A percentile compares a stretch with the other conserved stretches of the same genome.
These are phyloP conservation scores for Antarctomyces pellizariae DNA, from an alignment of 495 filamentous ascomycete genomes.

Conservation along the genomic window DNA sequence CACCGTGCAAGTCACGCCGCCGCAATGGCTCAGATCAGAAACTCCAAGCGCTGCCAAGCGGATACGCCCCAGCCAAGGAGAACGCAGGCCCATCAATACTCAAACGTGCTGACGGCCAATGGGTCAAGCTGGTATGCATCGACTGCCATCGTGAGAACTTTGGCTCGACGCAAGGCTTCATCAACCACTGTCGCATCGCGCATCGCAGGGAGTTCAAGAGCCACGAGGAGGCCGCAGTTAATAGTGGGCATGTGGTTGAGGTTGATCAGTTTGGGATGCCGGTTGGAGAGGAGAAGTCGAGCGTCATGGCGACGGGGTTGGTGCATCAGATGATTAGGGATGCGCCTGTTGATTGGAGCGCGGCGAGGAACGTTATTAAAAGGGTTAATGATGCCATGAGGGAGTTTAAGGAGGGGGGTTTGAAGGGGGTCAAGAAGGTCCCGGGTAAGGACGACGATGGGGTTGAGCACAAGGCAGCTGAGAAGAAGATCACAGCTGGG, in stretches of 20 bases:
- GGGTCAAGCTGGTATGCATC: slow-evolving; percentile 62
- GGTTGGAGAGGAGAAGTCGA: slow-evolving; percentile 27
- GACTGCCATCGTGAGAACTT: slow-evolving; percentile 79
- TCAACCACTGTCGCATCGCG: slow-evolving; percentile 94
- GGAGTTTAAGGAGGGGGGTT: slow-evolving; percentile 21
- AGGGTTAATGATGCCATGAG: slow-evolving; percentile 23
- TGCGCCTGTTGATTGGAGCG: slow-evolving; percentile 30
- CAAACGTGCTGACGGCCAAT: slow-evolving; percentile 28
- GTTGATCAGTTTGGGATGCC: slow-evolving; percentile 32
- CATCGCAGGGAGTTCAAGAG: slow-evolving; percentile 79
- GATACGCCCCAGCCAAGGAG: slow-evolving; percentile 46
- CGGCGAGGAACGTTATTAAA: slow-evolving; percentile 22
- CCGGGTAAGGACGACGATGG: slow-evolving; percentile 12
- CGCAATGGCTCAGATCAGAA: slow-evolving; percentile 34
- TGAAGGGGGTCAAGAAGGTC: slow-evolving; percentile 20
- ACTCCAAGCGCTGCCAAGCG: slow-evolving; percentile 48
- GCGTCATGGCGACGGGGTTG: slow-evolving; percentile 22
- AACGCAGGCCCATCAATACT: slow-evolving; percentile 27
- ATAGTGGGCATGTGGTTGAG: slow-evolving; percentile 64
- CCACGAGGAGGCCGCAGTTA: slow-evolving; percentile 82
- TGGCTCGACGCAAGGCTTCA: slow-evolving; percentile 86
- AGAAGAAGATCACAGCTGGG: slow-evolving; percentile 5
- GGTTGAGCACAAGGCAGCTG: slow-evolving; percentile 1
- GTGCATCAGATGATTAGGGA: slow-evolving; percentile 48
- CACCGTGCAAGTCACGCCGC: slow-evolving; percentile 32